A percentile compares a stretch with the other conserved stretches of the same genome.
These are phyloP conservation scores for Aspergillaceae sp. DNA, from an alignment of 2,329 filamentous ascomycete species.

Conservation along the genomic window DNA sequence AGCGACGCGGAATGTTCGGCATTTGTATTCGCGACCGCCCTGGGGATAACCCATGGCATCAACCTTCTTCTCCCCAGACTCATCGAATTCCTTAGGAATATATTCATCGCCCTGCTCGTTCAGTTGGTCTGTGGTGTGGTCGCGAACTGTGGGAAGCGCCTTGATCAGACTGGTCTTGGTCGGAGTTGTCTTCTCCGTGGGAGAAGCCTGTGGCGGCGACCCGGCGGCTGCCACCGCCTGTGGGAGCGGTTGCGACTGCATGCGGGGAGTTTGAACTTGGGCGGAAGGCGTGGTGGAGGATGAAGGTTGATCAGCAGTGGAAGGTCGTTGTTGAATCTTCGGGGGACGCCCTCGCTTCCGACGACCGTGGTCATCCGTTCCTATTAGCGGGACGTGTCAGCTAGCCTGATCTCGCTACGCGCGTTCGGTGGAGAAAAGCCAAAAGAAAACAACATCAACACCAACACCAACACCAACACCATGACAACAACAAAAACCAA, in stretches of 20 bases:
- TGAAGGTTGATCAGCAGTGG: constrained; percentile 20
- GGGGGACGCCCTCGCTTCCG: constrained; percentile 44
- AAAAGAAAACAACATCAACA: constrained; percentile 28
- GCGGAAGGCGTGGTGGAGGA: constrained; percentile 11
- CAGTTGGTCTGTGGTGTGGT: constrained; percentile 94
- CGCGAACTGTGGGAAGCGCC: constrained; percentile 86
- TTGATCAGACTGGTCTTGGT: constrained; percentile 76
- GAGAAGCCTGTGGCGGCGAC: constrained; percentile 53
- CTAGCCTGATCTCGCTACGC: constrained; percentile 22
- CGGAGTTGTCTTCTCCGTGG: constrained; percentile 65
- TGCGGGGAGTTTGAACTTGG: constrained; percentile 32
- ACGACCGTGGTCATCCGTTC: constrained; percentile 34
- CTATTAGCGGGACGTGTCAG: background rate
- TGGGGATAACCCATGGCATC: constrained; percentile 70
- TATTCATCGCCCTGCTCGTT: constrained; percentile 88
- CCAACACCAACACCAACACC: constrained; percentile 10
- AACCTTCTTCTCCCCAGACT: constrained; percentile 91
- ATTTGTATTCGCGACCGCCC: constrained; percentile 80
- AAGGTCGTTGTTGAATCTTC: constrained; percentile 37
- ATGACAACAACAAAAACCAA: constrained; percentile 8
- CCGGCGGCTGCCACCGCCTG: constrained; percentile 17
- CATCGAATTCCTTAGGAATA: constrained; percentile 83
- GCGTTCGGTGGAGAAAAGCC: constrained; percentile 3
- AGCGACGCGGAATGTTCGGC: constrained; percentile 86
- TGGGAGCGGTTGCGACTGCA: constrained; percentile 30